Conservation (phyloP, 2,329 filamentous ascomycete species). For the Alternaria ventricosa region DNA sequence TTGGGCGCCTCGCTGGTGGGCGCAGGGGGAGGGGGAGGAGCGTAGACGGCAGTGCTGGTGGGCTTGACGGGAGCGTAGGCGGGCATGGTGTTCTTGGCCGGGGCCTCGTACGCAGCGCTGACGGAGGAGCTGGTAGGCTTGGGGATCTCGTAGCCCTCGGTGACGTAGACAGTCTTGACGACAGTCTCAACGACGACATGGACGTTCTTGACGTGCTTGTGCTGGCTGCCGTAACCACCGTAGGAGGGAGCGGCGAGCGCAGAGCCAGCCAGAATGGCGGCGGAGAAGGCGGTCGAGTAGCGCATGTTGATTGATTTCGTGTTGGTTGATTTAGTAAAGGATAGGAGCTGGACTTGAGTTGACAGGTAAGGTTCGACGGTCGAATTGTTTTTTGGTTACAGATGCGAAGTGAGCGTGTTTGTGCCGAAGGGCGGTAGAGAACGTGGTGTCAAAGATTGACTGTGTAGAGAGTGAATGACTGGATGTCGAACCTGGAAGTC, state of each 20-base stretch:
- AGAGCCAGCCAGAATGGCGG: slow-evolving; percentile 43
- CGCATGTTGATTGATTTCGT: slow-evolving; percentile 38
- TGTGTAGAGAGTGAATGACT: slow-evolving; percentile 34
- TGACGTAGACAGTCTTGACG: slow-evolving; percentile 34
- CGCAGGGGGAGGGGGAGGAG: slow-evolving; percentile 2
- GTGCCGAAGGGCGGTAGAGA: slow-evolving; percentile 41
- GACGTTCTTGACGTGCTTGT: slow-evolving; percentile 29
- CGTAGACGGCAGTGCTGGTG: neutral
- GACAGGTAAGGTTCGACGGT: slow-evolving; percentile 28
- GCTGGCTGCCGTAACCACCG: slow-evolving; percentile 10
- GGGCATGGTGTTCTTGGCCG: slow-evolving; percentile 4
- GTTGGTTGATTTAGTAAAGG: slow-evolving; percentile 8
- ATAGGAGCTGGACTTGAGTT: slow-evolving; percentile 15
- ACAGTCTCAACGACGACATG: slow-evolving; percentile 38
- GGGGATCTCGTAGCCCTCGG: slow-evolving; percentile 18
- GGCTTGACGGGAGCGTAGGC: slow-evolving; percentile 9
- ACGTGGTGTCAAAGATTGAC: slow-evolving; percentile 42
- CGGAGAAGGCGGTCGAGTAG: slow-evolving; percentile 24
- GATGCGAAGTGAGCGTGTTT: slow-evolving; percentile 28
- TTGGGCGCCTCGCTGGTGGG: slow-evolving; percentile 5
- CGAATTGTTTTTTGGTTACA: slow-evolving; percentile 15
- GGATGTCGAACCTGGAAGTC: slow-evolving; percentile 43
- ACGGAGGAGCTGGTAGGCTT: neutral
- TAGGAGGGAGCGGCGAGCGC: slow-evolving; percentile 33
- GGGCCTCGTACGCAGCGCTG: slow-evolving; percentile 4